A percentile compares a stretch with the other conserved stretches of the same genome.
Evolutionary conservation across 208 protist genomes (phyloP).

Genomic region (Leishmania tarentolae): DNA sequence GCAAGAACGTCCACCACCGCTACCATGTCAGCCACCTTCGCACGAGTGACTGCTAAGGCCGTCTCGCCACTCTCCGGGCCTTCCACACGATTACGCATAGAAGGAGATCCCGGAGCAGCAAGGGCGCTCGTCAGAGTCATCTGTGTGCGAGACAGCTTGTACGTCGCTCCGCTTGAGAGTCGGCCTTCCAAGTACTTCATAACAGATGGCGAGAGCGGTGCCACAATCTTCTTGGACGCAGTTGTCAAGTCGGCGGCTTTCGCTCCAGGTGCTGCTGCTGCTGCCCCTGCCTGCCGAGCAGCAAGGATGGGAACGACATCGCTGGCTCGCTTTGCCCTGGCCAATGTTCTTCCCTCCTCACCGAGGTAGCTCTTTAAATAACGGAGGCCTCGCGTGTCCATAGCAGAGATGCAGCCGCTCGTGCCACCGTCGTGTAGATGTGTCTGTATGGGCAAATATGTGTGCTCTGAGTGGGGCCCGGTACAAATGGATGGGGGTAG

Average conservation of each 20-base stretch:
- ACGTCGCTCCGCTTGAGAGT: slow-evolving; percentile 10
- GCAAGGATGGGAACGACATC: slow-evolving; percentile 70
- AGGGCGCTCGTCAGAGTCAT: slow-evolving; percentile 25
- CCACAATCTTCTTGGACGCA: background rate
- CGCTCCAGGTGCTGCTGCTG: background rate
- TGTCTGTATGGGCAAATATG: background rate
- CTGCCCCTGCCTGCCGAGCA: slow-evolving; percentile 13
- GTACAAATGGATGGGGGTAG: background rate
- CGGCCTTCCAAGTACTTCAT: slow-evolving; percentile 24
- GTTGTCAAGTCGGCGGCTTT: background rate
- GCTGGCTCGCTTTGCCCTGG: slow-evolving; percentile 41
- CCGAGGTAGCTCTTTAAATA: slow-evolving; percentile 59
- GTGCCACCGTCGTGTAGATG: background rate
- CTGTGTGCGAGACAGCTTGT: slow-evolving; percentile 28
- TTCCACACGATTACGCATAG: background rate
- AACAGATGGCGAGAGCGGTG: slow-evolving; percentile 13
- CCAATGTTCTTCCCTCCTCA: slow-evolving; percentile 17
- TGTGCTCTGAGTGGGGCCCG: background rate
- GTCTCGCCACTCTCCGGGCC: background rate
- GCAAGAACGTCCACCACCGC: slow-evolving; percentile 29
- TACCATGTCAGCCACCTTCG: slow-evolving; percentile 12
- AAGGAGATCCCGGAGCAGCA: background rate
- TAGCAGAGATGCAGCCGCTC: background rate
- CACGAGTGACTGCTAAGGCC: slow-evolving; percentile 40
- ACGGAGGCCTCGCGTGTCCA: slow-evolving; percentile 45